Percentiles rank a stretch among this genome's conserved stretches.
Evolutionary conservation across 257 asterid species (phyloP).

Genomic region (Eucommia ulmoides): DNA sequence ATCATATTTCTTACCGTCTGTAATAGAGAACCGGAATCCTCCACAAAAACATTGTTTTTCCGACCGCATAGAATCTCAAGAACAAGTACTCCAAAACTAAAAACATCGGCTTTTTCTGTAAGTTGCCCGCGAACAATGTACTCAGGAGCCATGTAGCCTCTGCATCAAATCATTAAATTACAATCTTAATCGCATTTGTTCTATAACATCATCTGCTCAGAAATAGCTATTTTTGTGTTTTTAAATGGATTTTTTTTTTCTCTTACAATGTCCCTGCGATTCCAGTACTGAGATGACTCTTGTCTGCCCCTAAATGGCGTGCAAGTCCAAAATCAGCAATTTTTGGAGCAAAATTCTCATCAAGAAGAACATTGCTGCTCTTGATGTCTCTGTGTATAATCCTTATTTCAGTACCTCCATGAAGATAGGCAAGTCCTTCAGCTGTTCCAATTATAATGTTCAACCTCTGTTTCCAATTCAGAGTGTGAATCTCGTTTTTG

Average conservation of each 20-base stretch:
- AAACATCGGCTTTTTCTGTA: conserved; percentile 31
- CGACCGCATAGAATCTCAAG: conserved; percentile 15
- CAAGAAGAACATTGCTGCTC: neutral
- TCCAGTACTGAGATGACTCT: neutral
- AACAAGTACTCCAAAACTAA: conserved; percentile 29
- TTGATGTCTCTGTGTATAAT: neutral
- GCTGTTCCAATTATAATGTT: neutral
- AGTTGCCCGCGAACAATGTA: conserved; percentile 33
- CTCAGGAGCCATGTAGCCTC: conserved; percentile 45
- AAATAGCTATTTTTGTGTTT: too few relatives aligned
- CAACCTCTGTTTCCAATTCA: neutral
- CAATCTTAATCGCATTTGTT: too few relatives aligned
- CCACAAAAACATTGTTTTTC: neutral
- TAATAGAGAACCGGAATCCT: neutral
- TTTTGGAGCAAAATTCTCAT: neutral
- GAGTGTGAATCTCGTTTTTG: neutral
- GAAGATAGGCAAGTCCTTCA: neutral
- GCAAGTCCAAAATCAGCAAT: conserved; percentile 2
- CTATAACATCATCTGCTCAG: too few relatives aligned
- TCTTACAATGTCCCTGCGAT: neutral
- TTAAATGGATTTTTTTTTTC: too few relatives aligned
- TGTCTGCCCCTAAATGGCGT: neutral
- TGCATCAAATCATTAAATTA: conserved; percentile 4
- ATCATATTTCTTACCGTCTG: neutral
- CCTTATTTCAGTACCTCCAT: neutral